Conservation (phyloP, 768 basidiomycete genomes). For the Serpula lacrymans region DNA sequence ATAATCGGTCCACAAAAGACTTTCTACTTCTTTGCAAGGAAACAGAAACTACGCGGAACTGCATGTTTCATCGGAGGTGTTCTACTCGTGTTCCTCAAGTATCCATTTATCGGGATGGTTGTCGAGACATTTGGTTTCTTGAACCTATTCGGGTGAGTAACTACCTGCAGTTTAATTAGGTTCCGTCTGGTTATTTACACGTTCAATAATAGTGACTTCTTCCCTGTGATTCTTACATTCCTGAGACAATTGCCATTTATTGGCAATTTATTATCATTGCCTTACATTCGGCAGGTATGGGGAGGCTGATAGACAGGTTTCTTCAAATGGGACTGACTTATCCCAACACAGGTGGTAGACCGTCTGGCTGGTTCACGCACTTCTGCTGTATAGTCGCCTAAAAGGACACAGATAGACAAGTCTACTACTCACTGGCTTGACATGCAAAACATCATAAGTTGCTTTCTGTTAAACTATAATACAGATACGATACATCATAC, state of each 20-base stretch:
- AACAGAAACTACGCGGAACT: slow-evolving; percentile 91
- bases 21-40: slow-evolving; percentile 96
- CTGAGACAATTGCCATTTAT: slow-evolving; percentile 90
- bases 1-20: slow-evolving; percentile 98
- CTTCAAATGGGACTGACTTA: background rate
- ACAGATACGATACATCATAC: background rate
- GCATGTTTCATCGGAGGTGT: slow-evolving; percentile 87
- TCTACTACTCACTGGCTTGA: no score
- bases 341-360: slow-evolving; percentile 59
- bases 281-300: slow-evolving; percentile 81
- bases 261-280: slow-evolving; percentile 80
- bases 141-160: slow-evolving; percentile 91
- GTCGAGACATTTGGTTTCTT: slow-evolving; percentile 97
- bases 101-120: slow-evolving; percentile 90
- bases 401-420: background rate
- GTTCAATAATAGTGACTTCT: slow-evolving; percentile 77
- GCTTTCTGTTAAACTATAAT: no score
- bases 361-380: slow-evolving; percentile 77
- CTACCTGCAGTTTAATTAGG: slow-evolving; percentile 16
- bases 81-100: slow-evolving; percentile 89
- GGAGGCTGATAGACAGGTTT: slow-evolving; percentile 7
- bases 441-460: no score
- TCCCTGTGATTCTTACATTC: slow-evolving; percentile 98
- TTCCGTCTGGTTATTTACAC: slow-evolving; percentile 2
- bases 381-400: slow-evolving; percentile 54